Conservation (phyloP, 306 rosid species). For the Trifolium dubium region DNA sequence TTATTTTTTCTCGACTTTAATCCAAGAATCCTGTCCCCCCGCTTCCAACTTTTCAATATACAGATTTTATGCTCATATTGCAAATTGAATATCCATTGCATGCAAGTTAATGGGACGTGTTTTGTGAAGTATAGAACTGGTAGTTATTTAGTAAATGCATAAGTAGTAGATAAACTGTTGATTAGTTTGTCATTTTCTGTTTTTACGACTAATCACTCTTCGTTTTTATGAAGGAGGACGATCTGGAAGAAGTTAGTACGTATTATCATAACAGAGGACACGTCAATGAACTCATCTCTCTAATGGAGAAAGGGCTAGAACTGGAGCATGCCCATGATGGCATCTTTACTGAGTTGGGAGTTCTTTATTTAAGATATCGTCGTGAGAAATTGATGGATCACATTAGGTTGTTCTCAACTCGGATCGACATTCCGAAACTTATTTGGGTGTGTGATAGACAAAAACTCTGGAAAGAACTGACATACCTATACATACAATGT, state of each 20-base stretch:
- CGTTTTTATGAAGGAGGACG: constrained; percentile 63
- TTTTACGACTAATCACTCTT: constrained; percentile 30
- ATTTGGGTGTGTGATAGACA: constrained; percentile 88
- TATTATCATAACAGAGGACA: constrained; percentile 88
- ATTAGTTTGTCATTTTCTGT: constrained; percentile 36
- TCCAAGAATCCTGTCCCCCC: too few species aligned
- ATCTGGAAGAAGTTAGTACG: constrained; percentile 87
- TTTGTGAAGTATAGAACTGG: not conserved
- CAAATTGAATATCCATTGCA: not conserved
- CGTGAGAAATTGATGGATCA: constrained; percentile 83
- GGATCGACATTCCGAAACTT: constrained; percentile 87
- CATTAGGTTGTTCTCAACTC: constrained; percentile 77
- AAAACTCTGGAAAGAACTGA: constrained; percentile 89
- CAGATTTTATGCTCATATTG: not conserved
- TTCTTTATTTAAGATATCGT: constrained; percentile 85
- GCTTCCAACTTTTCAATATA: not conserved
- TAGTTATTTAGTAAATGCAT: constrained; percentile 6
- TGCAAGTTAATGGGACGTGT: not conserved
- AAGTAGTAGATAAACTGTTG: constrained; percentile 11
- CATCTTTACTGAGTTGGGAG: constrained; percentile 92
- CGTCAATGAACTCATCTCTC: constrained; percentile 82
- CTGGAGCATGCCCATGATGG: constrained; percentile 89
- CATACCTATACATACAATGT: constrained; percentile 68
- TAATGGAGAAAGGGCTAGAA: constrained; percentile 90
- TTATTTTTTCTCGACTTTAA: not conserved